These are phyloP conservation scores for Suillus cothurnatus DNA, from an alignment of 768 basidiomycete species.

Conservation along the genomic window DNA sequence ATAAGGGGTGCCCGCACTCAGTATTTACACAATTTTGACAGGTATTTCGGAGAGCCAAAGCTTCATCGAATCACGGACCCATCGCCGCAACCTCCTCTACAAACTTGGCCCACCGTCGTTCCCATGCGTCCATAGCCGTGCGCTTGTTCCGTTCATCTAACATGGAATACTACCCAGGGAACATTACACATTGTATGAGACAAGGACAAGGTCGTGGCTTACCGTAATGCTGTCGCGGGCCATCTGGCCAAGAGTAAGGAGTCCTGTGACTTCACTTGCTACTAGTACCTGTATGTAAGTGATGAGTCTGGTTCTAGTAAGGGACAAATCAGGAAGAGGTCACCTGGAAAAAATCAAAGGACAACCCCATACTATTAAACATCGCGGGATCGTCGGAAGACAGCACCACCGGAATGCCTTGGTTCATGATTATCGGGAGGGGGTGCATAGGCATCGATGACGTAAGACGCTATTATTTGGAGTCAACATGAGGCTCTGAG, in stretches of 20 bases:
- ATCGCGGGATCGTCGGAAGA: constrained; percentile 74
- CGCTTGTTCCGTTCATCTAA: constrained; percentile 48
- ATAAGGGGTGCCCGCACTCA: background rate
- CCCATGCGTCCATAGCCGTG: constrained; percentile 44
- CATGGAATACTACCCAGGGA: constrained; percentile 48
- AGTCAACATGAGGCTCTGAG: background rate
- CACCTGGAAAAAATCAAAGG: constrained; percentile 77
- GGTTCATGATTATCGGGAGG: constrained; percentile 63
- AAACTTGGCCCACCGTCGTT: constrained; percentile 48
- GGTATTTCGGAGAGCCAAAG: constrained; percentile 4
- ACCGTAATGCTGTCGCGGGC: constrained; percentile 68
- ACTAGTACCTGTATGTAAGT: constrained; percentile 51
- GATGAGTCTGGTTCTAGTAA: background rate
- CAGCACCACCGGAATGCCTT: constrained; percentile 69
- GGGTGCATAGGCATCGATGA: constrained; percentile 80
- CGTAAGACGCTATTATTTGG: constrained; percentile 55
- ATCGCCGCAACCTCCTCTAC: constrained; percentile 37
- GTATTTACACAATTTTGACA: background rate
- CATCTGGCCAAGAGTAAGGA: constrained; percentile 58
- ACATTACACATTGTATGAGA: constrained; percentile 9
- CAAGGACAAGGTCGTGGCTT: background rate
- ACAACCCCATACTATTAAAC: constrained; percentile 74
- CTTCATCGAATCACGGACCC: constrained; percentile 16
- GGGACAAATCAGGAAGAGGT: constrained; percentile 9
- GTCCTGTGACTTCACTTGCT: constrained; percentile 62